phyloP scores from a whole-genome alignment of 2,329 filamentous ascomycete species.

The Hypomyces perniciosus region DNA sequence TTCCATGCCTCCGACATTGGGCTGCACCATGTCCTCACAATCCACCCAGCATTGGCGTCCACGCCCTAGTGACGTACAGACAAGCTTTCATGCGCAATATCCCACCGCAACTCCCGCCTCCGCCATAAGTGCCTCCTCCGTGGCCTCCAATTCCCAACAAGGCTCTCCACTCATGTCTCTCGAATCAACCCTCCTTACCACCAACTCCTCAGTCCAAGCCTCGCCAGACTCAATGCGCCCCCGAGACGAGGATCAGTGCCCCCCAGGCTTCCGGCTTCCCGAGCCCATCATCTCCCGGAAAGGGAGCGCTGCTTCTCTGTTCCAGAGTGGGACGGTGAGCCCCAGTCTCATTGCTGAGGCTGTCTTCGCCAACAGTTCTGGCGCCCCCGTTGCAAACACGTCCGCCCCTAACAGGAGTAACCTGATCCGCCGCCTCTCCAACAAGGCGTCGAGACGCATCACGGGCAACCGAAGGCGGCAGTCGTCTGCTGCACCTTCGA shows the following conservation, averaged over 20 bases:
- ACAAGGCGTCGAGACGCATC: constrained; percentile 65
- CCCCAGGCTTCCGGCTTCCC: constrained; percentile 60
- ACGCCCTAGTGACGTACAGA: constrained; percentile 44
- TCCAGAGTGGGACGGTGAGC: constrained; percentile 50
- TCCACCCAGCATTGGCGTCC: constrained; percentile 34
- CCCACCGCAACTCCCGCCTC: constrained; percentile 42
- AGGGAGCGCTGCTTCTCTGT: constrained; percentile 57
- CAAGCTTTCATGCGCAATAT: constrained; percentile 34
- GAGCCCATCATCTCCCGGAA: constrained; percentile 61
- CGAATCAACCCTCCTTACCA: constrained; percentile 46
- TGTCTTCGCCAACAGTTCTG: constrained; percentile 18
- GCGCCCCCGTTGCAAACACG: constrained; percentile 1
- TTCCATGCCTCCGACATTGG: constrained; percentile 18
- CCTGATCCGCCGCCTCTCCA: constrained; percentile 80
- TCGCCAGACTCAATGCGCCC: constrained; percentile 59
- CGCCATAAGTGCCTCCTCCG: constrained; percentile 50
- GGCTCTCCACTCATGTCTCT: constrained; percentile 54
- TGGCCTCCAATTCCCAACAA: constrained; percentile 49
- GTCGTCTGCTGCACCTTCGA: constrained; percentile 69
- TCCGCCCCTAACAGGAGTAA: constrained; percentile 36
- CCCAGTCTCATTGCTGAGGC: constrained; percentile 51
- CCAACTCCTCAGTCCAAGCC: constrained; percentile 57
- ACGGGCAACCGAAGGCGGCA: constrained; percentile 58
- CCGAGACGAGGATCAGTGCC: constrained; percentile 47
- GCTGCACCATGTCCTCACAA: constrained; percentile 38